Percentiles rank a stretch among this genome's conserved stretches.
Conservation (phyloP, 257 asterid genomes). For the Coffea canephora region DNA sequence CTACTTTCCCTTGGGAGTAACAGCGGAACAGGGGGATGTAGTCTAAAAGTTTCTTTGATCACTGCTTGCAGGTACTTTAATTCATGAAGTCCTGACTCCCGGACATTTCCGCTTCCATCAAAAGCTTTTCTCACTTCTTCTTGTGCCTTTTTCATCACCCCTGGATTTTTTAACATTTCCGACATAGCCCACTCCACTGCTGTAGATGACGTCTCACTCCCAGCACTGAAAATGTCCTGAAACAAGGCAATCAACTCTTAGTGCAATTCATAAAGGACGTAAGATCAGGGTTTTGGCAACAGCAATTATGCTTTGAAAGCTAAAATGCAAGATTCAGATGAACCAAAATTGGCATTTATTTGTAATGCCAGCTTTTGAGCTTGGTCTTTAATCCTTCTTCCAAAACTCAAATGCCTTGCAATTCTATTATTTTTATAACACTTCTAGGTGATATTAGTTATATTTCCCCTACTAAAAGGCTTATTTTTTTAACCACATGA, state of each 20-base stretch:
- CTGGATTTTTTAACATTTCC: slow-evolving; percentile 21
- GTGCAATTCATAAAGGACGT: too few relatives aligned
- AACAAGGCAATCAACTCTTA: neutral
- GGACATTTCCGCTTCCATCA: slow-evolving; percentile 3
- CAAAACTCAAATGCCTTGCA: too few relatives aligned
- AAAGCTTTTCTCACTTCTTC: slow-evolving; percentile 25
- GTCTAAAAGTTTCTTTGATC: slow-evolving; percentile 23
- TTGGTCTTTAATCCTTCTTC: too few relatives aligned
- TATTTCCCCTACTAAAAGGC: too few relatives aligned
- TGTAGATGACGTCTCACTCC: slow-evolving; percentile 22
- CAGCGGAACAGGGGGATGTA: slow-evolving; percentile 14
- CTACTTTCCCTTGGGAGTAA: slow-evolving; percentile 23
- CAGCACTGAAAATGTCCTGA: slow-evolving; percentile 24
- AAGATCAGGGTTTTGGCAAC: too few relatives aligned
- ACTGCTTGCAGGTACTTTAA: slow-evolving; percentile 14
- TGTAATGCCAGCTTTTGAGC: too few relatives aligned
- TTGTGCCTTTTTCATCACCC: slow-evolving; percentile 20
- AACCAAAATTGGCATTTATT: too few relatives aligned
- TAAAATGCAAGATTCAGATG: too few relatives aligned
- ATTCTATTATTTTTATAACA: too few relatives aligned
- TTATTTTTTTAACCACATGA: too few relatives aligned
- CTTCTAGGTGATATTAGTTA: too few relatives aligned
- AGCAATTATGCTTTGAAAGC: neutral
- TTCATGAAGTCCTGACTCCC: slow-evolving; percentile 1
- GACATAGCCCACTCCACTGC: slow-evolving; percentile 19